These are phyloP conservation scores for Megacollybia marginata DNA, from an alignment of 768 basidiomycete species.

Conservation along the genomic window DNA sequence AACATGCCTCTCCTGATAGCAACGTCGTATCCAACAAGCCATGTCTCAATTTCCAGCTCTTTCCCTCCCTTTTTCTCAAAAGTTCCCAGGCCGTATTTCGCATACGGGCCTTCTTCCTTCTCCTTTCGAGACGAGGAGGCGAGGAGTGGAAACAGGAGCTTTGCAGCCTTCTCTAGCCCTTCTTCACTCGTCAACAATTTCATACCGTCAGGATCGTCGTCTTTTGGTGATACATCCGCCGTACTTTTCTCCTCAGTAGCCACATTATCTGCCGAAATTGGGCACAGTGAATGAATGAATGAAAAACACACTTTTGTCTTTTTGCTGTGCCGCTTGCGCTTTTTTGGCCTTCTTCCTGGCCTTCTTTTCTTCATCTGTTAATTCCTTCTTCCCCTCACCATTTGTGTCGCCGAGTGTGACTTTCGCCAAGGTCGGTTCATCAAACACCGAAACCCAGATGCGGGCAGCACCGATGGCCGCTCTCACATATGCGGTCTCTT, in stretches of 20 bases:
- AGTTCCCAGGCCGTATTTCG: too few species aligned
- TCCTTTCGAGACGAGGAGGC: conserved; percentile 21
- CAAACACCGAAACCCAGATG: conserved; percentile 71
- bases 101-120: too few species aligned
- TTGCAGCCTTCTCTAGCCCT: conserved; percentile 69
- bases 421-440: conserved; percentile 58
- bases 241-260: conserved; percentile 61
- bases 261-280: conserved; percentile 23
- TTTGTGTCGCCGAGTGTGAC: conserved; percentile 26
- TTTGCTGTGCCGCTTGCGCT: conserved; percentile 56
- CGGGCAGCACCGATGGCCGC: conserved; percentile 60
- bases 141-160: conserved; percentile 58
- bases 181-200: conserved; percentile 58
- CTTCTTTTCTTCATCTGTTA: conserved; percentile 82
- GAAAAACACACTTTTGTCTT: conserved; percentile 59
- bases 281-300: conserved; percentile 1
- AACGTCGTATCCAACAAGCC: conserved; percentile 75
- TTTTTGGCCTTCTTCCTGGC: conserved; percentile 53
- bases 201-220: conserved; percentile 80
- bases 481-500: conserved; percentile 68
- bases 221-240: conserved; percentile 52
- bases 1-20: conserved; percentile 70
- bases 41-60: conserved; percentile 50
- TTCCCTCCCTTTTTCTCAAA: too few species aligned
- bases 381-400: conserved; percentile 45